These are phyloP conservation scores for Triadica sebifera DNA, from an alignment of 345 rosid species.

Conservation along the genomic window DNA sequence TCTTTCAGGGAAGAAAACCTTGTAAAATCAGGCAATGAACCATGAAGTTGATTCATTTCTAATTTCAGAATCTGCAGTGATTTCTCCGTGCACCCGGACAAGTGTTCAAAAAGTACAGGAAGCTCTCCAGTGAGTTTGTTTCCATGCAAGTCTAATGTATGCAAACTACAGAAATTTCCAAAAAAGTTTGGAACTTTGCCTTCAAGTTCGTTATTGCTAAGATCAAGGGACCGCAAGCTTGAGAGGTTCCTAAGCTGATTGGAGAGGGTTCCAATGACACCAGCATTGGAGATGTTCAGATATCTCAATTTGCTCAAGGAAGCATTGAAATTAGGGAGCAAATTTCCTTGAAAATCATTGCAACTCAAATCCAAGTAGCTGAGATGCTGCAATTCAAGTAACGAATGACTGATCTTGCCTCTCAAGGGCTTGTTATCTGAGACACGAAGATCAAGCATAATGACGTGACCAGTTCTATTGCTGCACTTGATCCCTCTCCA, in stretches of 20 bases:
- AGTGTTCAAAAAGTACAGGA: not conserved
- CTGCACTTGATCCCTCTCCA: constrained; percentile 31
- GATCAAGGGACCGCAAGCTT: constrained; percentile 36
- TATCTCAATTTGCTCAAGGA: constrained; percentile 24
- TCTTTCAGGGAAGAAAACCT: constrained; percentile 12
- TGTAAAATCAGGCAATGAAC: constrained; percentile 19
- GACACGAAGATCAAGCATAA: constrained; percentile 18
- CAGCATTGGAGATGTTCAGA: constrained; percentile 39
- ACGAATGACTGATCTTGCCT: constrained; percentile 43
- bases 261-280: constrained; percentile 39
- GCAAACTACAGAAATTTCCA: constrained; percentile 18
- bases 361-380: constrained; percentile 39
- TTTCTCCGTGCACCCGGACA: constrained; percentile 6
- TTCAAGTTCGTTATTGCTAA: constrained; percentile 19
- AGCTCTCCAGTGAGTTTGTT: constrained; percentile 15
- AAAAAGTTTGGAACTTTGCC: constrained; percentile 18
- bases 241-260: constrained; percentile 38
- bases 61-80: constrained; percentile 22
- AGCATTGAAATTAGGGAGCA: constrained; percentile 38
- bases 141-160: constrained; percentile 5
- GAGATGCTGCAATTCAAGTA: constrained; percentile 37
- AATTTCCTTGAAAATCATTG: constrained; percentile 33
- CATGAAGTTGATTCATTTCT: constrained; percentile 14
- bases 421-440: constrained; percentile 8
- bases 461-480: constrained; percentile 15